Evolutionary conservation across 352 stramenopile genomes (phyloP).

Genomic region (Pythium periplocum): DNA sequence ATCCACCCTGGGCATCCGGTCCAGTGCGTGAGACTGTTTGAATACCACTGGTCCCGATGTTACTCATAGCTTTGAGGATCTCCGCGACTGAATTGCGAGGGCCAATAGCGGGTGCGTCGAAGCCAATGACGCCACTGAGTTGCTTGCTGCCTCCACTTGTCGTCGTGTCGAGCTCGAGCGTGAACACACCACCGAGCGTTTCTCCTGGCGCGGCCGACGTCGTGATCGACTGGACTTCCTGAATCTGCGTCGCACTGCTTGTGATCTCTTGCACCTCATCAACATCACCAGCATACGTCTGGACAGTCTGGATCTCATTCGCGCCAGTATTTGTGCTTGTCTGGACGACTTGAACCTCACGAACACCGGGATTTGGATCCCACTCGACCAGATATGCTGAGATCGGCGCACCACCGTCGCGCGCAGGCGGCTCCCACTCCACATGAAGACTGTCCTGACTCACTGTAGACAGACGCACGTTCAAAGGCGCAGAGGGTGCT

Average conservation of each 20-base stretch:
- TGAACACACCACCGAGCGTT: constrained; percentile 87
- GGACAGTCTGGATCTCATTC: constrained; percentile 93
- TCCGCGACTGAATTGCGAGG: constrained; percentile 48
- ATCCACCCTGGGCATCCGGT: constrained; percentile 80
- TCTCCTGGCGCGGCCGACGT: constrained; percentile 78
- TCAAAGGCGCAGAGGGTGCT: constrained; percentile 46
- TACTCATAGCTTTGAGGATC: constrained; percentile 79
- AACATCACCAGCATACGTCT: constrained; percentile 76
- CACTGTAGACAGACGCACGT: constrained; percentile 59
- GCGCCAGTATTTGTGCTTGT: constrained; percentile 79
- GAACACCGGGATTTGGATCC: constrained; percentile 86
- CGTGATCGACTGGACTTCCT: constrained; percentile 84
- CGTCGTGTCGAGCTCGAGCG: constrained; percentile 89
- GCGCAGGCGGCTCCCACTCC: constrained; percentile 62
- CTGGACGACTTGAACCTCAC: constrained; percentile 86
- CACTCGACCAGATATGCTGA: constrained; percentile 87
- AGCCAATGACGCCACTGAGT: constrained; percentile 90
- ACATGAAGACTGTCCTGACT: constrained; percentile 69
- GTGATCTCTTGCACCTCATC: constrained; percentile 88
- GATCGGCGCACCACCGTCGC: constrained; percentile 71
- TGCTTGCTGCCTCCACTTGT: constrained; percentile 79
- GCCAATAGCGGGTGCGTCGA: constrained; percentile 52
- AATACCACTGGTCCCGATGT: constrained; percentile 53
- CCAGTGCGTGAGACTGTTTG: constrained; percentile 51
- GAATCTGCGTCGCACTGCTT: constrained; percentile 51